phyloP scores from a whole-genome alignment of 805 yeast genomes.

The Lachancea meyersii region DNA sequence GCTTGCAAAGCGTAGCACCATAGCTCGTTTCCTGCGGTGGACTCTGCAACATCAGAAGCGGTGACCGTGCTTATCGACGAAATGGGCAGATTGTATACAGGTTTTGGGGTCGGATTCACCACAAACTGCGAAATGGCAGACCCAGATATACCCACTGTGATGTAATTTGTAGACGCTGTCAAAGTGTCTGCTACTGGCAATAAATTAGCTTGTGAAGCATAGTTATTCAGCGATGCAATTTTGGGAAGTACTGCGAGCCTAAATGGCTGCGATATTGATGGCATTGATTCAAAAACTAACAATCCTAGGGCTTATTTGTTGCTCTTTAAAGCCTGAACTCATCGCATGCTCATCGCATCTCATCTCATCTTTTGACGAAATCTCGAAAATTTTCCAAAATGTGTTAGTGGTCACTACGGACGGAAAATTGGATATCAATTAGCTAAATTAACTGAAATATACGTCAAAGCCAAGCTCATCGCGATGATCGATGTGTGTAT shows the following conservation, averaged over 20 bases:
- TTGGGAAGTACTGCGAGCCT: slow-evolving; percentile 31
- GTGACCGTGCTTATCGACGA: slow-evolving; percentile 32
- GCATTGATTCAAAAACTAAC: slow-evolving; percentile 22
- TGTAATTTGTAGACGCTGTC: slow-evolving; percentile 21
- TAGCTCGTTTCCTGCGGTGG: slow-evolving; percentile 13
- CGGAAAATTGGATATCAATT: background rate
- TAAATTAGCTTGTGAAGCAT: slow-evolving; percentile 19
- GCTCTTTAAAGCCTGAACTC: no score
- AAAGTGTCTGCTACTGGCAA: slow-evolving; percentile 25
- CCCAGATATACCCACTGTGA: slow-evolving; percentile 33
- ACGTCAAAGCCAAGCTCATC: background rate
- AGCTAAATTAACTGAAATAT: background rate
- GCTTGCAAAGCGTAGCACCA: slow-evolving; percentile 25
- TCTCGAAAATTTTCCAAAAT: slow-evolving; percentile 3
- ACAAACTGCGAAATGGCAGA: slow-evolving; percentile 32
- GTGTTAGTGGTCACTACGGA: background rate
- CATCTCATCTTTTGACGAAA: slow-evolving; percentile 5
- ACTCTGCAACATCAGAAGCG: slow-evolving; percentile 26
- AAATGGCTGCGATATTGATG: slow-evolving; percentile 33
- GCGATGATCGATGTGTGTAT: no score
- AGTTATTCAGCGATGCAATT: slow-evolving; percentile 25
- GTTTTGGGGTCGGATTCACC: slow-evolving; percentile 33
- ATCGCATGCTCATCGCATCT: slow-evolving; percentile 8
- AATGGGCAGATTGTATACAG: slow-evolving; percentile 29
- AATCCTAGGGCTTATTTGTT: no score